These are phyloP conservation scores for Candida tammaniensis DNA, from an alignment of 805 yeast species.

Conservation along the genomic window DNA sequence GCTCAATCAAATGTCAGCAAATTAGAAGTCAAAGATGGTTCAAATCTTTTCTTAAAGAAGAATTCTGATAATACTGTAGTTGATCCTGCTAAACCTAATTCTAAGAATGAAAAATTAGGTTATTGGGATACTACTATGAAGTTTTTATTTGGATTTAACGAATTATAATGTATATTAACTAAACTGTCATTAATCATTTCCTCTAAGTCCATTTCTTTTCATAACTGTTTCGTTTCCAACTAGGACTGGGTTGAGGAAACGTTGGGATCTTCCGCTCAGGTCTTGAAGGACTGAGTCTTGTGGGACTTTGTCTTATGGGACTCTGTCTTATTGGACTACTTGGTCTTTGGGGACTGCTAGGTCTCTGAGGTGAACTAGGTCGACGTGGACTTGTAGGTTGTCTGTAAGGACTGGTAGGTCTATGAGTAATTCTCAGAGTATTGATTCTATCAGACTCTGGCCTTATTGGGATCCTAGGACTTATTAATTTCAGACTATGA, in stretches of 20 bases:
- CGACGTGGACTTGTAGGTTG: conserved; percentile 1
- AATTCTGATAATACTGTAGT: conserved; percentile 3
- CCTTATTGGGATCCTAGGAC: too few species aligned
- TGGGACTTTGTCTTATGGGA: conserved; percentile 2
- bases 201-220: too few species aligned
- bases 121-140: conserved; percentile 30
- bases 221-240: too few species aligned
- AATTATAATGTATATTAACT: conserved; percentile 26
- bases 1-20: conserved; percentile 12
- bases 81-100: conserved; percentile 17
- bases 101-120: conserved; percentile 30
- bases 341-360: conserved; percentile 1
- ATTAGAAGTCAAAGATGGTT: conserved; percentile 40
- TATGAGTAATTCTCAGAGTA: neutral
- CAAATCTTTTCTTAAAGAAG: conserved; percentile 32
- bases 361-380: conserved; percentile 4
- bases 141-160: conserved; percentile 43
- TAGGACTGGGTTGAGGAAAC: too few species aligned
- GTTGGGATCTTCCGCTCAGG: conserved; percentile 1
- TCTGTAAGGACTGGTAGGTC: neutral
- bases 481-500: too few species aligned
- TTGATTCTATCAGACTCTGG: too few species aligned
- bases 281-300: conserved; percentile 1
- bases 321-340: conserved; percentile 2
- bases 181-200: too few species aligned